Base-by-base conservation (phyloP, 1,284 basidiomycete genomes). In the Fomitopsis pinicola region DNA sequence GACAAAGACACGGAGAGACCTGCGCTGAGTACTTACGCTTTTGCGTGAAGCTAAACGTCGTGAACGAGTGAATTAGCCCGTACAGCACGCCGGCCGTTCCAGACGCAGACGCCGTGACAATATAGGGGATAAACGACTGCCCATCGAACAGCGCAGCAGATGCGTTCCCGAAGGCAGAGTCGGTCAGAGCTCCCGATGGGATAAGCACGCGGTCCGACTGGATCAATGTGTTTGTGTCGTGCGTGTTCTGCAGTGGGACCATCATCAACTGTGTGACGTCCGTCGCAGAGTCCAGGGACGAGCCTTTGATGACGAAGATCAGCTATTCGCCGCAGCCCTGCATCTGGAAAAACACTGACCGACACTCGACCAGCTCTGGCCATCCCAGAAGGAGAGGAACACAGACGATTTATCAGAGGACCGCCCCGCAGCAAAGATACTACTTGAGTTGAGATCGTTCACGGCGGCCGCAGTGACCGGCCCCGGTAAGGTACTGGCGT, bases 81-180 rank as follows among this genome's bases (percentile, higher is more conserved):
- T 91, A 85, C 17, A 95, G 81, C 30, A 85, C 78, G 50, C 95
- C 96, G 2, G 89, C 72, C 5, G 81, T 77, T 22, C 96, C 96
- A 35, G 84, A 79, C 0, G 83, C 71, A 2, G 88, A 82, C 8
- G 87, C 80, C 7, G 94, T 84, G 22, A 88, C 78, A 50, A 98
- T 82, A 73, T 94, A 98, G 1, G 97, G 97, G 68, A 90, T 86
- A 75, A 94, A 91, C 2, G 74, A 81, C 63, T 87, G 76, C 2
- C 97, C 97, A 72, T 99, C 97, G 69, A 88, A 98, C 60, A 98
- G 78, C 5, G 91, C 92, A 7, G 92, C 85, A 1, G 94, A 94
- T 2, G 87, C 88, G 69, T 89, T 90, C 58, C 93, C 94, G 62
- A 87, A 88, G 1, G 82, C 80, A 0, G 84, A 77, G 66, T 92